Conservation (phyloP, 2,329 filamentous ascomycete genomes). For the Leptosphaerulina australis region DNA sequence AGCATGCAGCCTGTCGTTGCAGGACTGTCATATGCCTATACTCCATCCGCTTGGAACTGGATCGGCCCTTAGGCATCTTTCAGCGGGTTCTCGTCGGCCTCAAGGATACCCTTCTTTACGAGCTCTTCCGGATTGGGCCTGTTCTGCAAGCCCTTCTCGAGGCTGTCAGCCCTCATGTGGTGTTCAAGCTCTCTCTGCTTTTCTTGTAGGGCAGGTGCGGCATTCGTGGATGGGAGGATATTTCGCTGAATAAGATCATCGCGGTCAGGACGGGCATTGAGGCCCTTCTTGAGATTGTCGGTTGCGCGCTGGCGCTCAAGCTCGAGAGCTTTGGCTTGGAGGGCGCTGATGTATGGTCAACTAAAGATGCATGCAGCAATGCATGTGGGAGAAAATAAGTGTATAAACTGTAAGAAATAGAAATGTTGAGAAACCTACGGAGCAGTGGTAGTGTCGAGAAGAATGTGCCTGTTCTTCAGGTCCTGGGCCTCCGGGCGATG, state of each 20-base stretch:
- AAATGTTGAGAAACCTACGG: constrained; percentile 57
- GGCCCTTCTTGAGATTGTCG: constrained; percentile 68
- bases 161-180: constrained; percentile 82
- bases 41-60: neutral
- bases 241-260: constrained; percentile 83
- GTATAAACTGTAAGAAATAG: neutral
- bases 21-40: neutral
- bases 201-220: constrained; percentile 78
- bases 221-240: constrained; percentile 79
- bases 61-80: constrained; percentile 30
- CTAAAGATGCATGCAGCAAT: neutral
- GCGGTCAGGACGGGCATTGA: constrained; percentile 69
- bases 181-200: constrained; percentile 84
- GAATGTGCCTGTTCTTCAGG: constrained; percentile 70
- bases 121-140: constrained; percentile 78
- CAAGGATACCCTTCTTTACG: constrained; percentile 79
- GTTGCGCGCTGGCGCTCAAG: constrained; percentile 68
- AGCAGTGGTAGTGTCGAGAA: constrained; percentile 70
- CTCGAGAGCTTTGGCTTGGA: constrained; percentile 67
- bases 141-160: constrained; percentile 85
- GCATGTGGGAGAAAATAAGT: neutral
- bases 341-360: constrained; percentile 52
- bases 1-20: neutral
- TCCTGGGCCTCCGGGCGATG: constrained; percentile 61
- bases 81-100: constrained; percentile 43